These are phyloP conservation scores for Oenanthe javanica DNA, from an alignment of 140 eudicot species.

Conservation along the genomic window DNA sequence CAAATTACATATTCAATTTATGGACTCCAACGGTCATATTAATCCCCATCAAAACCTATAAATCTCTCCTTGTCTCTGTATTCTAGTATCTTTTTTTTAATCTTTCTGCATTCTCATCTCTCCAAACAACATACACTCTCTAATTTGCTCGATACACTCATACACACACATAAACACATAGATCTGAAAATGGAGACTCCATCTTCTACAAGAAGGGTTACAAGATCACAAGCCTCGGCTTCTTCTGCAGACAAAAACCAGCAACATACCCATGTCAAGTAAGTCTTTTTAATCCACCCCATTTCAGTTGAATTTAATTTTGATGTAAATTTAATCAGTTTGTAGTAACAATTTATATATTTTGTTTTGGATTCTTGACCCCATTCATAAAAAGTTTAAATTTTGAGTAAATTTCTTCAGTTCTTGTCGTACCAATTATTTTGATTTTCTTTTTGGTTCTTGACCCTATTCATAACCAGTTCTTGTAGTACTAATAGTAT, in stretches of 20 bases:
- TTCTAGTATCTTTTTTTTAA: no score
- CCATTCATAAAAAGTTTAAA: neutral
- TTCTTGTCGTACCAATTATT: no score
- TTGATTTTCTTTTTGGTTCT: neutral
- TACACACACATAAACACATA: no score
- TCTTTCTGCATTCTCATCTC: no score
- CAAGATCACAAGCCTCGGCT: conserved; percentile 71
- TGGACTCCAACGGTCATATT: no score
- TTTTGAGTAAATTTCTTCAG: neutral
- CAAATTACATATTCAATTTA: no score
- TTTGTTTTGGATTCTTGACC: neutral
- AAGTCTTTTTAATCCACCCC: neutral
- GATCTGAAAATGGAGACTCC: conserved; percentile 69
- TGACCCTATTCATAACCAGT: no score
- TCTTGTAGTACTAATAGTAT: no score
- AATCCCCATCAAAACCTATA: no score
- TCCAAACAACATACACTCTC: no score
- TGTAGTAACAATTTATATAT: neutral
- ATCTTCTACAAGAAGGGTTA: conserved; percentile 69
- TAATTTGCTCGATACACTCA: no score
- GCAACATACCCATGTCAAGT: conserved; percentile 31
- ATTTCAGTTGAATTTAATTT: neutral
- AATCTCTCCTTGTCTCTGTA: no score
- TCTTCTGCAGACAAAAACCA: conserved; percentile 13
- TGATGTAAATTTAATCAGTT: neutral